These are phyloP conservation scores for Erythrophleum fordii DNA, from an alignment of 306 rosid species.

Conservation along the genomic window DNA sequence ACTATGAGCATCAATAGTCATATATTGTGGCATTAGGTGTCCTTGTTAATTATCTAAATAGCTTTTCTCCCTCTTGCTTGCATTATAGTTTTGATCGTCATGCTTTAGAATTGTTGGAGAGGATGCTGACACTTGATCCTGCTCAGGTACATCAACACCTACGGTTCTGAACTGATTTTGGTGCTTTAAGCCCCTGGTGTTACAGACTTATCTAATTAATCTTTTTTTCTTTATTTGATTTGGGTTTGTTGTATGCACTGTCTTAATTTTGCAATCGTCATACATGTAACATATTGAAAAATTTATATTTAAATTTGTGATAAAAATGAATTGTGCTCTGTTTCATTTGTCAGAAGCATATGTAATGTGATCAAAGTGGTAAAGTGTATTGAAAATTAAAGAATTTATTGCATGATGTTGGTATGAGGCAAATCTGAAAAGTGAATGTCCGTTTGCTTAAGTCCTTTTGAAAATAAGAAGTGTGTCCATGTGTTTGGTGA, in stretches of 20 bases:
- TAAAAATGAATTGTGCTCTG: background rate
- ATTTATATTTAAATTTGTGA: background rate
- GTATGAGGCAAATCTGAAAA: too few species aligned
- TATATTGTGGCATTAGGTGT: background rate
- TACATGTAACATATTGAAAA: background rate
- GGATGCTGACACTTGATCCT: conserved; percentile 72
- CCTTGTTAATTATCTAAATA: conserved; percentile 16
- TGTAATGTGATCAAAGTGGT: background rate
- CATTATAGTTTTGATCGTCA: conserved; percentile 60
- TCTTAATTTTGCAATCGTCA: background rate
- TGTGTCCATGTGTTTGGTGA: background rate
- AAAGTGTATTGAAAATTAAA: background rate
- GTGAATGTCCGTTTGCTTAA: too few species aligned
- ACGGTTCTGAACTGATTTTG: background rate
- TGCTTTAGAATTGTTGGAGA: conserved; percentile 77
- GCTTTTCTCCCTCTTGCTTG: conserved; percentile 14
- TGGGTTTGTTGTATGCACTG: background rate
- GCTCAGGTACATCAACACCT: conserved; percentile 50
- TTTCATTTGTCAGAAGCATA: background rate
- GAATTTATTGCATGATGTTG: background rate
- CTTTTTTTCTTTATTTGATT: background rate
- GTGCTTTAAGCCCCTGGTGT: background rate
- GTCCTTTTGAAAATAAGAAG: background rate
- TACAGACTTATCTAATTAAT: background rate
- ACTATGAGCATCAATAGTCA: background rate